Evolutionary conservation across 805 yeast species (phyloP), one percentile per base, ranked within the genome.

Genomic region (Metschnikowia noctiluminum): DNA sequence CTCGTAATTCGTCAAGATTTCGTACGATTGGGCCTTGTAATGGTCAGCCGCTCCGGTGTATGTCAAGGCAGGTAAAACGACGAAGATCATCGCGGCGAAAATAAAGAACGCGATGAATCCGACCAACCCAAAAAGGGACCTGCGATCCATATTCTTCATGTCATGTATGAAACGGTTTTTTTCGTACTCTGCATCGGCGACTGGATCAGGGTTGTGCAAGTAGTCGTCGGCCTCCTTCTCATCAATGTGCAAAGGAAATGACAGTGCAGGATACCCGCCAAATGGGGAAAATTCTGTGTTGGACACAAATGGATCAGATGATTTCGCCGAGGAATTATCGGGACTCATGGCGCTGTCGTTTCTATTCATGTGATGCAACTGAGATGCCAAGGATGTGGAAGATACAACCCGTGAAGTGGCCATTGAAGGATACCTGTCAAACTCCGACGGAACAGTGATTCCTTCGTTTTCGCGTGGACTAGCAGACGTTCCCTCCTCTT

Each of bases 201-300:
- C 85, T 9, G 97, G 97, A 66, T 92, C 97, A 1, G 98, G 98
- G 68, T 92, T 94, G 68, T 92, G 98, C 56, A 94, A 65, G 62
- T 89, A 91, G 67, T 92, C 99, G 70, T 92, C 99, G 9, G 87
- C 85, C 68, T 92, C 99, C 68, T 89, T 89, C 58, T 92, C 98
- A 51, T 92, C 97, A 54, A 94, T 82, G 58, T 80, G 85, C 49
- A 92, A 72, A 1, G 99, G 99, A 71, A 92, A 92, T 5, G 89
- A 83, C 14, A 90, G 77, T 8, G 96, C 95, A 0, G 99, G 98
- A 66, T 88, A 92, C 13, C 98, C 98, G 44, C 98, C 99, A 70
- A 92, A 92, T 2, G 98, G 99, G 42, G 87, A 81, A 56, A 84
- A 83, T 60, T 86, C 94, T 21, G 68, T 59, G 21, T 83, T 78